phyloP scores from a whole-genome alignment of 345 rosid species.

The Lagerstroemia speciosa region DNA sequence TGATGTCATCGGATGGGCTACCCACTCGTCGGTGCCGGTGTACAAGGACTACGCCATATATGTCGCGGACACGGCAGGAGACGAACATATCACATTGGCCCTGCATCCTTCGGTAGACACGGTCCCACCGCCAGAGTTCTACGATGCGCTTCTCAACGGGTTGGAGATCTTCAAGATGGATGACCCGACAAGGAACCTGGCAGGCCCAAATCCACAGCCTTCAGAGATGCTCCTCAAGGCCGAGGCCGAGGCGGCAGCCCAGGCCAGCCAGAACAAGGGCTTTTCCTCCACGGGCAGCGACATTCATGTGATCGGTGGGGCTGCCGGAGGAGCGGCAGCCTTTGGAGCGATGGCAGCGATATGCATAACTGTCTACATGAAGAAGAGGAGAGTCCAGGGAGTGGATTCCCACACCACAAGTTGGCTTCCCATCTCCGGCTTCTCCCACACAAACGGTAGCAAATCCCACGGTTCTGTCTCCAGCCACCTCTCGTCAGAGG shows the following conservation, averaged over 20 bases:
- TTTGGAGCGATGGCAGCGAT: constrained; percentile 44
- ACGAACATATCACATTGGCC: constrained; percentile 34
- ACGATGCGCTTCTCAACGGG: constrained; percentile 48
- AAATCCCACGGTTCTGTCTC: constrained; percentile 42
- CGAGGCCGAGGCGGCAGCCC: constrained; percentile 7
- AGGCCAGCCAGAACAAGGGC: constrained; percentile 13
- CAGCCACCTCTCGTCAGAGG: constrained; percentile 42
- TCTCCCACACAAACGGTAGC: constrained; percentile 36
- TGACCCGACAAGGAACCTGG: constrained; percentile 32
- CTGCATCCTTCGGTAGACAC: constrained; percentile 36
- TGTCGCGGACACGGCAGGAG: constrained; percentile 31
- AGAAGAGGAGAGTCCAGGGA: constrained; percentile 20
- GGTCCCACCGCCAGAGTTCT: constrained; percentile 28
- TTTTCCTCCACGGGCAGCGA: constrained; percentile 4
- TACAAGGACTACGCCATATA: constrained; percentile 47
- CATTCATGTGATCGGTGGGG: constrained; percentile 22
- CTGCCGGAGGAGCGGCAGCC: constrained; percentile 48
- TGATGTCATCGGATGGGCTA: constrained; percentile 55
- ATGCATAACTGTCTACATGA: constrained; percentile 26
- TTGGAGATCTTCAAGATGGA: constrained; percentile 68
- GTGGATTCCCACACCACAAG: constrained; percentile 41
- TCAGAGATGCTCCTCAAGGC: constrained; percentile 40
- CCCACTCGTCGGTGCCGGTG: constrained; percentile 31
- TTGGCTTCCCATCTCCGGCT: constrained; percentile 58
- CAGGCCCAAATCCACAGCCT: constrained; percentile 53